Base-by-base conservation (phyloP, 1,284 basidiomycete genomes). In the Rhodotorula sp. region DNA sequence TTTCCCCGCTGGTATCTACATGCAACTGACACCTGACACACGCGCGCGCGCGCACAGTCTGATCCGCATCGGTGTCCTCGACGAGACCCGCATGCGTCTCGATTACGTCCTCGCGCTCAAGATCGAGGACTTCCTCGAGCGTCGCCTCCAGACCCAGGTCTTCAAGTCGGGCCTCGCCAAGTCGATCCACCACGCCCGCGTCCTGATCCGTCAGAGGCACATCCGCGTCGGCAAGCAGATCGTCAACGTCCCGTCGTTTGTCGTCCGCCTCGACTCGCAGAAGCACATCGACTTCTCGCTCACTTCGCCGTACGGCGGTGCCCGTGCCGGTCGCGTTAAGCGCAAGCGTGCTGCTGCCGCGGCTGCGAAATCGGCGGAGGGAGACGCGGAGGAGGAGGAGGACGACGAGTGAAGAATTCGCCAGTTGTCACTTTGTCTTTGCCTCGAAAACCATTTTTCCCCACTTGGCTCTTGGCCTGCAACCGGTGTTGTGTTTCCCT, bases 121-220 rank as follows among this genome's bases (percentile, higher is more conserved):
- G 87, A 90, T 98, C 79, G 95, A 99, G 85, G 95, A 99, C 85
- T 99, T 99, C 90, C 90, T 99, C 88, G 97, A 99, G 87, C 89
- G 97, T 79, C 87, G 97, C 80, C 86, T 99, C 80, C 97, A 99
- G 86, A 99, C 97, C 68, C 97, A 98, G 86, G 97, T 99, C 79
- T 99, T 98, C 92, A 99, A 99, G 88, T 89, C 88, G 58, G 94
- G 95, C 79, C 87, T 99, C 77, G 97, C 97, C 75, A 98, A 98
- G 89, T 91, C 89, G 79, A 97, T 99, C 80, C 97, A 99, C 84
- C 97, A 99, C 83, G 97, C 97, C 69, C 91, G 95, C 85, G 93
- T 95, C 77, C 87, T 99, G 80, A 99, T 99, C 85, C 87, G 91
- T 82, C 97, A 99, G 85, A 87, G 95, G 79, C 93, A 95, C 86